Evolutionary conservation across 1,139 yeast species (phyloP).

Genomic region (Meyerozyma sp.): DNA sequence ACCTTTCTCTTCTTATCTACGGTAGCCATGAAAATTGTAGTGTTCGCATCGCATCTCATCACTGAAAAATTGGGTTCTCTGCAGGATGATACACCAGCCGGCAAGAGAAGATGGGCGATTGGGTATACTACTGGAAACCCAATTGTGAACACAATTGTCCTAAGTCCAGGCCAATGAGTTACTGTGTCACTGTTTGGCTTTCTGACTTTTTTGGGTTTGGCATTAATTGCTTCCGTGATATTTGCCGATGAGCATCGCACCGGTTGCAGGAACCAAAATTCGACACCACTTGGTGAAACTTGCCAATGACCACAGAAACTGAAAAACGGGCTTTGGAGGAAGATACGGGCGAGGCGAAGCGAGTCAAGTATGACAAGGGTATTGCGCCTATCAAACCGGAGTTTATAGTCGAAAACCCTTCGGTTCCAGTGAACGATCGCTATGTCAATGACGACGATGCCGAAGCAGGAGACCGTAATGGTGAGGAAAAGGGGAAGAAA

Average conservation of each 20-base stretch:
- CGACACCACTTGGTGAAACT: not conserved
- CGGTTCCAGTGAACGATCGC: slow-evolving; percentile 29
- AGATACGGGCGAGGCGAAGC: slow-evolving; percentile 3
- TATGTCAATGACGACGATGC: slow-evolving; percentile 51
- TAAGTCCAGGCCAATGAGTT: not conserved
- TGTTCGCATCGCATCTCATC: not conserved
- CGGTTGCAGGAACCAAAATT: not conserved
- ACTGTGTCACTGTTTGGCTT: not conserved
- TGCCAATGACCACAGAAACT: not conserved
- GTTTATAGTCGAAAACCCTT: slow-evolving; percentile 33
- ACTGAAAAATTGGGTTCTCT: not conserved
- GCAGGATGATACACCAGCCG: not conserved
- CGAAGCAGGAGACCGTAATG: slow-evolving; percentile 39
- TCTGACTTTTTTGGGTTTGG: not conserved
- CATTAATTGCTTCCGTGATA: not conserved
- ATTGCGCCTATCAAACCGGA: slow-evolving; percentile 65
- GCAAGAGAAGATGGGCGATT: not conserved
- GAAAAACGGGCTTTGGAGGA: not conserved
- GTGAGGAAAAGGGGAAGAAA: slow-evolving; percentile 30
- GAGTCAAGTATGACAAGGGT: slow-evolving; percentile 34
- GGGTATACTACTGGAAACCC: not conserved
- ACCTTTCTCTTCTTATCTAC: slow-evolving; percentile 20
- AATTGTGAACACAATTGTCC: not conserved
- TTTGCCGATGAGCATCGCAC: not conserved
- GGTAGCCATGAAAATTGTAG: not conserved